Percentiles rank a stretch among this genome's conserved stretches.
Evolutionary conservation across 1,284 basidiomycete genomes (phyloP).

Genomic region (Sphaerobolus stellatus): DNA sequence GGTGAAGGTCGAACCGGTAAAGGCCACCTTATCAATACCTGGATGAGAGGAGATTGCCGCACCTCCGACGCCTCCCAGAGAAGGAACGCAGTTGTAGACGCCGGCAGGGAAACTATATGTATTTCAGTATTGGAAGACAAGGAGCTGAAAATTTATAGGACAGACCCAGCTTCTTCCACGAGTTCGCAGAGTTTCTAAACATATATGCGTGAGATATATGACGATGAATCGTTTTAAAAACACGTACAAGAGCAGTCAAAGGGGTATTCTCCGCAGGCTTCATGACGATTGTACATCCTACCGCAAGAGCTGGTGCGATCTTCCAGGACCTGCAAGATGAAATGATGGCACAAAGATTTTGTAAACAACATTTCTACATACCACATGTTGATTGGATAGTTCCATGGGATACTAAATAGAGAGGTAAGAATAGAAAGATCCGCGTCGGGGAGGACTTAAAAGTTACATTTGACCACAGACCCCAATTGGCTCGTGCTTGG

Average conservation of each 20-base stretch:
- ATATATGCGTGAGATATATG: conserved; percentile 6
- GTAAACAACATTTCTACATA: conserved; percentile 30
- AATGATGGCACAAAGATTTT: neutral
- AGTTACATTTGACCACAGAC: conserved; percentile 87
- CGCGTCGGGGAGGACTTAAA: conserved; percentile 3
- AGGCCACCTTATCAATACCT: conserved; percentile 82
- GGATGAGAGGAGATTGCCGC: conserved; percentile 76
- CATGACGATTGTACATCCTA: conserved; percentile 86
- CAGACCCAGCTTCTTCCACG: conserved; percentile 75
- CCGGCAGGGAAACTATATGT: conserved; percentile 80
- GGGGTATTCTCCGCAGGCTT: conserved; percentile 93
- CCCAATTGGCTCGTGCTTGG: conserved; percentile 90
- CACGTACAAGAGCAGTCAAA: conserved; percentile 75
- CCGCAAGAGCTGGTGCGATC: conserved; percentile 85
- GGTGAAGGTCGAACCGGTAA: conserved; percentile 84
- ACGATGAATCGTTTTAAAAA: conserved; percentile 5
- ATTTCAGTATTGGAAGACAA: conserved; percentile 26
- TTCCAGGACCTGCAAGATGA: conserved; percentile 84
- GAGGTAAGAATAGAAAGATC: conserved; percentile 6
- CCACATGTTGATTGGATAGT: conserved; percentile 93
- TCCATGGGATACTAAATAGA: conserved; percentile 76
- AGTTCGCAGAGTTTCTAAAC: conserved; percentile 76
- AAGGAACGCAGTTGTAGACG: conserved; percentile 87
- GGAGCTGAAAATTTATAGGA: conserved; percentile 3
- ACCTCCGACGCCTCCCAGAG: conserved; percentile 81